Conservation (phyloP, 1,139 yeast species). For the Kodamaea plutei region DNA sequence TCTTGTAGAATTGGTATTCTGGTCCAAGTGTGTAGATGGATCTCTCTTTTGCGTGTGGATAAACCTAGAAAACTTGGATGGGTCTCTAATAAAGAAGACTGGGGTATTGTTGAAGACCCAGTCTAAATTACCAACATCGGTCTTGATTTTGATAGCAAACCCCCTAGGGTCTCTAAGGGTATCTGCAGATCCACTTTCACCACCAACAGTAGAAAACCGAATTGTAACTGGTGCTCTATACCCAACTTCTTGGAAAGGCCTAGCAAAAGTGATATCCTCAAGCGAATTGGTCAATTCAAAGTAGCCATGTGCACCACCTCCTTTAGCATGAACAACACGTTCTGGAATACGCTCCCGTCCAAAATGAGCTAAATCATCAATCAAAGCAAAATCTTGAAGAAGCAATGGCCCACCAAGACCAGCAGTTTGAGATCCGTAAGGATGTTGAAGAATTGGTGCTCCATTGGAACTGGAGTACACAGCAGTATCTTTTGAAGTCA, state of each 20-base stretch:
- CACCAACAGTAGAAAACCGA: conserved; percentile 61
- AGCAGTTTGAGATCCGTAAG: conserved; percentile 26
- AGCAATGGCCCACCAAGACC: conserved; percentile 51
- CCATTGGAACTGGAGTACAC: conserved; percentile 28
- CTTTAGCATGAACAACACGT: conserved; percentile 63
- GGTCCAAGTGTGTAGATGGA: conserved; percentile 75
- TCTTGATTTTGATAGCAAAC: conserved; percentile 51
- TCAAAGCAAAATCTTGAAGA: conserved; percentile 52
- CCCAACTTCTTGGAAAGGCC: conserved; percentile 45
- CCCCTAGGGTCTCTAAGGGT: conserved; percentile 61
- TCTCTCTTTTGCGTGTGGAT: conserved; percentile 68
- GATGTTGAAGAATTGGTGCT: conserved; percentile 22
- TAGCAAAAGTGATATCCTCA: conserved; percentile 47
- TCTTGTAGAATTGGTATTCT: conserved; percentile 55
- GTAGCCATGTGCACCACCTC: conserved; percentile 59
- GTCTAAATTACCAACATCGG: conserved; percentile 58
- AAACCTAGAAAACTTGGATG: conserved; percentile 54
- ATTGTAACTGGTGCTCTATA: conserved; percentile 44
- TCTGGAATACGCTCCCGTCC: conserved; percentile 62
- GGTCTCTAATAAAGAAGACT: conserved; percentile 55
- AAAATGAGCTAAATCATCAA: conserved; percentile 57
- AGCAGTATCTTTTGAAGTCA: conserved; percentile 21
- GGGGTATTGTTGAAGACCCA: conserved; percentile 65
- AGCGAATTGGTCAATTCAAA: conserved; percentile 58
- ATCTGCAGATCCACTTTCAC: conserved; percentile 55